Base-by-base conservation (phyloP, 208 protist species). In the Trypanosoma grayi region DNA sequence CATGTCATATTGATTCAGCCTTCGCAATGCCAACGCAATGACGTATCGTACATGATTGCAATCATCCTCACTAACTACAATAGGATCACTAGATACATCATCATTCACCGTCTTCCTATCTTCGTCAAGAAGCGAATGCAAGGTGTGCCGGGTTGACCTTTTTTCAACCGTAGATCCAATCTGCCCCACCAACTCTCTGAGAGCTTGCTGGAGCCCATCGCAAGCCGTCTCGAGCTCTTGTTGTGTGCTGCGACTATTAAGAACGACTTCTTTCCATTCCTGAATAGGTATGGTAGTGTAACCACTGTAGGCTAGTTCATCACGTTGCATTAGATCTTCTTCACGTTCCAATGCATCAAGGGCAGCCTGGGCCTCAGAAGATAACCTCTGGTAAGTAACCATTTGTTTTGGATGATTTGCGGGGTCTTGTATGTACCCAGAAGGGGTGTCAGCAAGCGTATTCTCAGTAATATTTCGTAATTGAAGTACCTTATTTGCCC, bases 41-140 rank as follows among this genome's bases (percentile, higher is more conserved):
- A 93, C 36, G 44, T 89, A 93, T 22, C 73, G 75, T 13, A 90
- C 67, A 59, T 93, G 86, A 55, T 90, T 75, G 39, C 77, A 80
- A 58, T 93, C 86, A 11, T 59, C 39, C 30, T 65, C 20, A 27
- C 59, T 85, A 33, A 87, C 66, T 18, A 74, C 40, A 27, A 77
- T 58, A 25, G 60, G 25, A 71, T 66, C 52, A 41, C 53, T 44
- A 51, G 47, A 24, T 40, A 7, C n/a, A 52, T 31, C 47, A 22
- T 54, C 22, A 18, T 34, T 28, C 28, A 41, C 24, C 44, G 14
- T 51, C 24, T 41, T 30, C 25, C n/a, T 37, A 3, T 2, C 16
- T 31, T 18, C 25, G 11, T 16, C 11, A 43, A 52, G 16, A 51
- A 43, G 45, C 22, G 9, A 60, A 50, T 25, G 8, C 13, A 16